A percentile compares a stretch with the other conserved stretches of the same genome.
These are phyloP conservation scores for Epichloe sibirici DNA, from an alignment of 2,329 filamentous ascomycete genomes.

Conservation along the genomic window DNA sequence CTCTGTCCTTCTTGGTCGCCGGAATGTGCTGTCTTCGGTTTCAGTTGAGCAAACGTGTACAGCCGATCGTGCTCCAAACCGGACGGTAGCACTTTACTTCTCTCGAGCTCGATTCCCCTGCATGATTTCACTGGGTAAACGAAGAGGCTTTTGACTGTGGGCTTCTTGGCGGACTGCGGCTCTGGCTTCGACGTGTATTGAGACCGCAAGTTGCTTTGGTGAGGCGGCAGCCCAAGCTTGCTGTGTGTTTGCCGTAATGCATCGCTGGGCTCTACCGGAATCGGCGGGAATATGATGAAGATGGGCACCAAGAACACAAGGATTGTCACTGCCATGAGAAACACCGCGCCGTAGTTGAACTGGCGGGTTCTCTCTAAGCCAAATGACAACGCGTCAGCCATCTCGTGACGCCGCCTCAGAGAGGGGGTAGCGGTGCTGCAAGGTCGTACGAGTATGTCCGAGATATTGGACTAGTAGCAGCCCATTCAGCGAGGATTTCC, in stretches of 20 bases:
- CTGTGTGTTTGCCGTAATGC: constrained; percentile 43
- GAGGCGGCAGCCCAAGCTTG: constrained; percentile 29
- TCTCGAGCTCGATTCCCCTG: constrained; percentile 57
- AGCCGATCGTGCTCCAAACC: constrained; percentile 72
- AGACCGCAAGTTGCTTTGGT: constrained; percentile 25
- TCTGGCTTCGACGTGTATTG: constrained; percentile 13
- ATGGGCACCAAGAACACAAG: constrained; percentile 41
- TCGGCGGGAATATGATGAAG: constrained; percentile 41
- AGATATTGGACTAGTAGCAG: no score
- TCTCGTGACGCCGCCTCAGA: background rate
- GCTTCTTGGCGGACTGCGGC: constrained; percentile 10
- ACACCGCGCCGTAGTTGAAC: constrained; percentile 20
- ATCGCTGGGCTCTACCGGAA: constrained; percentile 39
- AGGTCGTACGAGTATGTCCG: no score
- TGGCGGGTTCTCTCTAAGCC: constrained; percentile 7
- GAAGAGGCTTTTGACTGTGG: constrained; percentile 49
- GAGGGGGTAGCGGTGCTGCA: background rate
- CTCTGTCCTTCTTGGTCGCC: background rate
- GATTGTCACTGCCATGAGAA: constrained; percentile 32
- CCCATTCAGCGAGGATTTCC: no score
- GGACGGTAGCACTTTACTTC: constrained; percentile 49
- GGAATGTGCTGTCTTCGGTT: constrained; percentile 5
- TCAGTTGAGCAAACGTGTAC: constrained; percentile 64
- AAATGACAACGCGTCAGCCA: background rate
- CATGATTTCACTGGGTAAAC: constrained; percentile 81